phyloP scores from a whole-genome alignment of 495 filamentous ascomycete species.

The Penicillium paradoxum region DNA sequence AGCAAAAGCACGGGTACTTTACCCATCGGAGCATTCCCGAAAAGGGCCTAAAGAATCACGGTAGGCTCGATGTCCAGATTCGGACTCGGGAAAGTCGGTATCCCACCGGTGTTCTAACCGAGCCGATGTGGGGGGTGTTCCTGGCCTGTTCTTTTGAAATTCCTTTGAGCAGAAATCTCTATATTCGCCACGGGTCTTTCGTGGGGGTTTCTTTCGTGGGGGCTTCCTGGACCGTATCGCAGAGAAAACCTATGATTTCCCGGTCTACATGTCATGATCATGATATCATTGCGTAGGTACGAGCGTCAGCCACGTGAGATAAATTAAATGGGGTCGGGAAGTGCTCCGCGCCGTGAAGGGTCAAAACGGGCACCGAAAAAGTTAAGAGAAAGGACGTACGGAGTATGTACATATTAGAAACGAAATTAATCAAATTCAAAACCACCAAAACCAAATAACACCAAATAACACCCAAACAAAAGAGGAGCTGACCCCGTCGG shows the following conservation, averaged over 20 bases:
- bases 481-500: no score
- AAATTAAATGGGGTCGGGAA: constrained; percentile 4
- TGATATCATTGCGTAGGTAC: background rate
- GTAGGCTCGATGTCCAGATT: background rate
- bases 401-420: background rate
- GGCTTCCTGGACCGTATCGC: no score
- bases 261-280: no score
- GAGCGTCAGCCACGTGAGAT: background rate
- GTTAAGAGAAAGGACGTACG: background rate
- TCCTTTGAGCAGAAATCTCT: no score
- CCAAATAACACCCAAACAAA: no score
- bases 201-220: background rate
- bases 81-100: constrained; percentile 13
- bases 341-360: constrained; percentile 9
- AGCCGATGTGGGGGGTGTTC: constrained; percentile 16
- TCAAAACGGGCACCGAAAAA: background rate
- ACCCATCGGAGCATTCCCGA: background rate
- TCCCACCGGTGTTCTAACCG: constrained; percentile 9
- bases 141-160: background rate
- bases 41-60: background rate
- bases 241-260: no score
- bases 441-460: no score
- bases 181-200: no score
- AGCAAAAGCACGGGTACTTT: background rate
- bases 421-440: no score